Evolutionary conservation across 2,329 filamentous ascomycete species (phyloP), one percentile per base, ranked within the genome.

Genomic region (Nemania sp.): DNA sequence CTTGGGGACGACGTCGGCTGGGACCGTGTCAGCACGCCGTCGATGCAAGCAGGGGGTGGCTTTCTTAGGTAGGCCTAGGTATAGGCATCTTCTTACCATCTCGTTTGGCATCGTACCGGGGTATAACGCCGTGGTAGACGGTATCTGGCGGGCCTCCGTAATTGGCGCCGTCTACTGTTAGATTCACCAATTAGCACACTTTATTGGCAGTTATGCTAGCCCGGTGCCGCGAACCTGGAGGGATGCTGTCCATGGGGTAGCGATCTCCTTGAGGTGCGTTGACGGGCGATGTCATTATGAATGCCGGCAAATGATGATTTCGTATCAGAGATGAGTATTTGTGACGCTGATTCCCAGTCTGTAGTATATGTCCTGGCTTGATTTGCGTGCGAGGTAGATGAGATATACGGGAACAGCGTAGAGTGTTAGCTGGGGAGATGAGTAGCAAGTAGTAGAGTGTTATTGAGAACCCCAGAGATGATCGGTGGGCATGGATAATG

Each of bases 1-100:
- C 5, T 17, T 20, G 20, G 63, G 63, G 2, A 65, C 34, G 2
- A 4, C 2, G 6, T 50, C 13, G 45, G 40, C 63, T 65, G n/a
- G 17, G 25, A 11, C 37, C 4, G n/a, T 21, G 39, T 57, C 45
- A 54, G 9, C 15, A 9, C 11, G 15, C 11, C 11, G 1, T 20
- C 46, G 17, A 29, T 7, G 15, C n/a, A 32, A 15, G 11, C 18
- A 13, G 35, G 5, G 10, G 15, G 18, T 13, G 20, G 25, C 2
- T 46, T 18, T 25, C 21, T 2, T n/a, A n/a, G n/a, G n/a, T n/a
- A n/a, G n/a, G n/a, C n/a, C n/a, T n/a, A n/a, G n/a, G n/a, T n/a
- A n/a, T n/a, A n/a, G n/a, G n/a, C n/a, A 1, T 10, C 4, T 29
- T 29, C 17, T 34, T 40, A 63, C 60, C 46, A 4, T 63, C 49